Conservation (phyloP, 2,329 filamentous ascomycete genomes). For the Chalara sp. region DNA sequence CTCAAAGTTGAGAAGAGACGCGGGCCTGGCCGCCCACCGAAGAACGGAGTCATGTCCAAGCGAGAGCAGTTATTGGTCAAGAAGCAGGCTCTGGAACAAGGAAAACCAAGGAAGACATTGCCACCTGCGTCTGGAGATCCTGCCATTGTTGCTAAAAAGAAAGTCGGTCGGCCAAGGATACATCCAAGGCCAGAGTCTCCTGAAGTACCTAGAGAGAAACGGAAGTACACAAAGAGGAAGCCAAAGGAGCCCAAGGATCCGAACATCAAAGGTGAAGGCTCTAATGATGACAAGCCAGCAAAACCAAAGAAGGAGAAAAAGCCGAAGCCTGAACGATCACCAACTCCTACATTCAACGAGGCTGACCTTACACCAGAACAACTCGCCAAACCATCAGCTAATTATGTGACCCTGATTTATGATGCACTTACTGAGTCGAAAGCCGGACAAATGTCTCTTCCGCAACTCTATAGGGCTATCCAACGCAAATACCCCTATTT, state of each 20-base stretch:
- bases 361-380: slow-evolving; percentile 63
- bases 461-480: slow-evolving; percentile 54
- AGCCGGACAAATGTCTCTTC: slow-evolving; percentile 45
- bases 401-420: slow-evolving; percentile 51
- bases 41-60: slow-evolving; percentile 80
- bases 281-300: slow-evolving; percentile 39
- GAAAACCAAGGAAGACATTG: slow-evolving; percentile 36
- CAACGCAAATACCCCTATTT: slow-evolving; percentile 51
- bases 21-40: slow-evolving; percentile 73
- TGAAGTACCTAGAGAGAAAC: slow-evolving; percentile 50
- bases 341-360: slow-evolving; percentile 46
- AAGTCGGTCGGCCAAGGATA: slow-evolving; percentile 59
- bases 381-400: slow-evolving; percentile 56
- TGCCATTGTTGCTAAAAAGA: slow-evolving; percentile 47
- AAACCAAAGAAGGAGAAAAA: slow-evolving; percentile 40
- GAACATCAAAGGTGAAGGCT: slow-evolving; percentile 46
- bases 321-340: slow-evolving; percentile 33
- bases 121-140: slow-evolving; percentile 20
- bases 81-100: slow-evolving; percentile 43
- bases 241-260: slow-evolving; percentile 37
- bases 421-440: slow-evolving; percentile 45
- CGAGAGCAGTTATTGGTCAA: slow-evolving; percentile 60
- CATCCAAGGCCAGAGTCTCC: slow-evolving; percentile 53
- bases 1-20: slow-evolving; percentile 36
- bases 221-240: slow-evolving; percentile 59